Base-by-base conservation (phyloP, 192 early-diverging fungal genomes). In the Paraglomus brasilianum region DNA sequence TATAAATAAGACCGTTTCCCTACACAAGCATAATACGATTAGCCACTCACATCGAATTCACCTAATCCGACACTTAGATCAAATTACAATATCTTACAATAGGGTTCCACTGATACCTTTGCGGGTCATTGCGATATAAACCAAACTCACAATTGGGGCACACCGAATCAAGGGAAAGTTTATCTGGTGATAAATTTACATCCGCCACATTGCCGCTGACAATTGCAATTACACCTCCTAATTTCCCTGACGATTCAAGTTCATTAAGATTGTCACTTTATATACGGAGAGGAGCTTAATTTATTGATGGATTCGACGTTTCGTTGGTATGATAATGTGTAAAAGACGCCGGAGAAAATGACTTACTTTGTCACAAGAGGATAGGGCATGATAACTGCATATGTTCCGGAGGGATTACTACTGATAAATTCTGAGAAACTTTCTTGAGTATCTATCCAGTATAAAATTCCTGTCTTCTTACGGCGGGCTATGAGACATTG, bases 91-190 rank as follows among this genome's bases (percentile, higher is more conserved):
- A 11, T 9, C 70, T 39, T 82, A 91, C 89, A 8, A 75, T 78
- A 38, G 87, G 87, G 52, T 91, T 93, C 89, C 89, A 93, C 11
- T 74, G 42, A 58, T 91, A 87, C 51, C 77, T 78, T 19, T 70
- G 58, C 4, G 77, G 19, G 19, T 79, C 51, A 46, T 83, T 81
- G 15, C 81, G 84, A 73, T 91, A 91, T 14, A 90, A 81, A 13
- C 87, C 88, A 76, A 80, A 91, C 51, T 86, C 77, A 55, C 83
- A 90, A 64, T 89, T 90, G 8, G 91, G 90, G 69, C 86, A 90
- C 8, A 75, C 75, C 4, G 75, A 57, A 64, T 91, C 90, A 0
- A 85, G 81, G 6, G 91, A 92, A 30, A 69, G 72, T 13, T 58
- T 38, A 2, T 48, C 11, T 17, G 86, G 83, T 17, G 70, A 58